Evolutionary conservation across 306 rosid genomes (phyloP).

Genomic region (Boehmeria nivea): DNA sequence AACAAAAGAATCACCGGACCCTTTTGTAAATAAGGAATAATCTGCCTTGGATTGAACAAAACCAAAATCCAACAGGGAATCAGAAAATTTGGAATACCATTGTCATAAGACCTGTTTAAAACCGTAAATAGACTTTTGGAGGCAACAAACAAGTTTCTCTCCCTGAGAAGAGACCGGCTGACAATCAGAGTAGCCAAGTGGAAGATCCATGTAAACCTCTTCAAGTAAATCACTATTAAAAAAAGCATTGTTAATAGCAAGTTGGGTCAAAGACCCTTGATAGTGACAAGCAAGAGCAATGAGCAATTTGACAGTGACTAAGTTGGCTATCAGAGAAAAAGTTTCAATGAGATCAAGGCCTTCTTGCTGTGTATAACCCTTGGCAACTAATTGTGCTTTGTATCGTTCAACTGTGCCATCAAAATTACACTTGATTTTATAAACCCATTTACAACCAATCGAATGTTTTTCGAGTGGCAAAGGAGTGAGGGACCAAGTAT

Average conservation of each 20-base stretch:
- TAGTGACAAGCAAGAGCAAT: neutral
- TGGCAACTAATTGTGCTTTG: neutral
- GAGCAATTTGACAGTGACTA: neutral
- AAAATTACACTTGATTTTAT: neutral
- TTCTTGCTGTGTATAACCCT: neutral
- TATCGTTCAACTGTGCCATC: neutral
- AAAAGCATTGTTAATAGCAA: neutral
- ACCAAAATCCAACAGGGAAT: neutral
- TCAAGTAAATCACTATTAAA: neutral
- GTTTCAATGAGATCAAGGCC: neutral
- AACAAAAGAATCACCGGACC: neutral
- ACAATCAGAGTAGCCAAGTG: neutral
- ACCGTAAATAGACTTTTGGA: neutral
- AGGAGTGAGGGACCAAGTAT: neutral
- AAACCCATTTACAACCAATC: neutral
- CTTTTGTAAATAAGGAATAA: neutral
- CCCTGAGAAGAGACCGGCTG: neutral
- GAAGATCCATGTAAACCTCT: neutral
- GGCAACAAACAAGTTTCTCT: neutral
- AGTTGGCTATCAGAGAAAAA: neutral
- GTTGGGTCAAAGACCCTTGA: neutral
- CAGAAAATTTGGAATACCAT: neutral
- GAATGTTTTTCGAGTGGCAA: neutral
- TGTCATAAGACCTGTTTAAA: neutral
- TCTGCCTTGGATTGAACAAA: neutral